phyloP scores from a whole-genome alignment of 768 basidiomycete species.

The Panellus pusillus region DNA sequence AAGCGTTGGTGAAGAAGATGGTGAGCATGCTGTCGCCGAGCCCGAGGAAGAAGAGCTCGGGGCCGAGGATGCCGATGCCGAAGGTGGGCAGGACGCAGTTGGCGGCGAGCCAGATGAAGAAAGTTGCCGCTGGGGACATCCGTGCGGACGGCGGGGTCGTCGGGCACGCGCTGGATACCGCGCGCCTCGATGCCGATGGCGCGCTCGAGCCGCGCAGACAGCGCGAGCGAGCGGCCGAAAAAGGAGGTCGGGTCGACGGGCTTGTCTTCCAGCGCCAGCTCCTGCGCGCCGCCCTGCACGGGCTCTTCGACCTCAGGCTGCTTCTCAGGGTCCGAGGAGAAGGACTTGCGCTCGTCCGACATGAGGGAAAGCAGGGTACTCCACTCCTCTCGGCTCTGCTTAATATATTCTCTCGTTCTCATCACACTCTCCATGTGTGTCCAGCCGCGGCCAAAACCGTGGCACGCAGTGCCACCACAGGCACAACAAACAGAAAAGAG shows the following conservation, averaged over 20 bases:
- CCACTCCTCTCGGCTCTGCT: too few relatives aligned
- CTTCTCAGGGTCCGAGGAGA: slow-evolving; percentile 2
- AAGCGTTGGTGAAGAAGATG: slow-evolving; percentile 44
- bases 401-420: too few relatives aligned
- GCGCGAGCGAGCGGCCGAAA: slow-evolving; percentile 15
- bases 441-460: too few relatives aligned
- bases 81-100: slow-evolving; percentile 29
- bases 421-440: too few relatives aligned
- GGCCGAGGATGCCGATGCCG: slow-evolving; percentile 38
- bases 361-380: too few relatives aligned
- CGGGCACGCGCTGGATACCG: slow-evolving; percentile 35
- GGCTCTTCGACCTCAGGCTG: too few relatives aligned
- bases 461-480: too few relatives aligned
- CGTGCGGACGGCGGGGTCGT: slow-evolving; percentile 22
- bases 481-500: too few relatives aligned
- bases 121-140: slow-evolving; percentile 13
- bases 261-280: background rate
- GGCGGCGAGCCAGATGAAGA: slow-evolving; percentile 31
- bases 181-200: slow-evolving; percentile 32
- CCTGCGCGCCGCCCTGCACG: too few relatives aligned
- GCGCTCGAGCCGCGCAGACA: slow-evolving; percentile 9
- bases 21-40: slow-evolving; percentile 36
- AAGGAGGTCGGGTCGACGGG: slow-evolving; percentile 12
- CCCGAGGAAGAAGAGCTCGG: slow-evolving; percentile 33
- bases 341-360: background rate